Base-by-base conservation (phyloP, 257 asterid genomes). In the Scutellaria minor region DNA sequence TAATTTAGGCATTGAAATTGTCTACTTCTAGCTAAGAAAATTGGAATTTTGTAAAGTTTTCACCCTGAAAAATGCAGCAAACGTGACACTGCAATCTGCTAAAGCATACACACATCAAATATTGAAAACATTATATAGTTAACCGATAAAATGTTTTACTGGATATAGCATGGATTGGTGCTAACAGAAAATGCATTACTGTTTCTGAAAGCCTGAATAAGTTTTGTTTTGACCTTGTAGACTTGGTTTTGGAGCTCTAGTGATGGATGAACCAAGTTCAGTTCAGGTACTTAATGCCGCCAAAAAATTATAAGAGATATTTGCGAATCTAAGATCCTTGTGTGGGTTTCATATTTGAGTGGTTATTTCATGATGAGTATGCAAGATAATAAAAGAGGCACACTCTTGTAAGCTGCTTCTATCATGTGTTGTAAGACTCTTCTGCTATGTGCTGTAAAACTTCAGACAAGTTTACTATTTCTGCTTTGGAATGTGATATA, bases 191-290 rank as follows among this genome's bases (percentile, higher is more conserved):
- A 51, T 68, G 51, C 51, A 41, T 68, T 56, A 15, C 8, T 51
- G 66, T 39, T 73, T 14, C 70, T 50, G 47, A 71, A 7, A 14
- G 63, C 24, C 54, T 58, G 15, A 73, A 53, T 41, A 52, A 22
- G 52, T 53, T 71, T 72, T 78, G 46, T 44, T 72, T 75, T 72
- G 80, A 41, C 71, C 69, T 76, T 86, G 92, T 63, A 92, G 98
- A 90, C 80, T 85, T 92, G 85, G 98, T 92, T 69, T 82, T 92
- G 94, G 98, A 92, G 87, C 96, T 92, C 85, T 88, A 80, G 80
- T 10, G 75, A 77, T 35, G 68, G 76, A 75, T 75, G 74, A 68
- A 53, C 53, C 73, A 57, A 75, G 76, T 72, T 54, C 66, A 59
- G 77, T 60, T 67, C 14, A 62, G 41, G 60, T 42, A 50, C 35